phyloP scores from a whole-genome alignment of 352 stramenopile genomes.

The Plasmopara halstedii region DNA sequence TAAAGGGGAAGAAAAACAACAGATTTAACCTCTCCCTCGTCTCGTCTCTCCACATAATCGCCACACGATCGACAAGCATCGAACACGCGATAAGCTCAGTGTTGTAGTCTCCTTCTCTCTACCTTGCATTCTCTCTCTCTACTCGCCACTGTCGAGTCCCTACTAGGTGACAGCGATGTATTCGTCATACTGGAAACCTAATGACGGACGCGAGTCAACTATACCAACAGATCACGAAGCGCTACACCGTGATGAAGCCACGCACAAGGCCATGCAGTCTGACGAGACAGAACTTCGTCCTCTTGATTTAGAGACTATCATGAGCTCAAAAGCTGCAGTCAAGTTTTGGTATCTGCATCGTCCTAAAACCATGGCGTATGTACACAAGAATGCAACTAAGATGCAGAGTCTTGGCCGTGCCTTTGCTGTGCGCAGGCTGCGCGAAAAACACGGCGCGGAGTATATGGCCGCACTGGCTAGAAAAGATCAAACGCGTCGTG shows the following conservation, averaged over 20 bases:
- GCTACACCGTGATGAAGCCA: constrained; percentile 68
- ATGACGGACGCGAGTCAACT: constrained; percentile 59
- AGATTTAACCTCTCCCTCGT: constrained; percentile 9
- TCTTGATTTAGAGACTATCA: constrained; percentile 82
- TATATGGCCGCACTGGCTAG: constrained; percentile 73
- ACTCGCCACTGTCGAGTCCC: constrained; percentile 18
- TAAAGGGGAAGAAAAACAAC: too few relatives aligned
- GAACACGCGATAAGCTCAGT: constrained; percentile 5
- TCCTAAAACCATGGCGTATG: constrained; percentile 85
- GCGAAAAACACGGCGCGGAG: constrained; percentile 67
- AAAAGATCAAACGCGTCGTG: constrained; percentile 52
- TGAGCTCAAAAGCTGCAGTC: constrained; percentile 79
- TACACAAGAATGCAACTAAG: constrained; percentile 85
- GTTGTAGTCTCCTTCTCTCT: background rate
- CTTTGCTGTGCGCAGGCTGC: constrained; percentile 68
- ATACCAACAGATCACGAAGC: constrained; percentile 79
- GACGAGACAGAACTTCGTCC: constrained; percentile 71
- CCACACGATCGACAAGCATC: constrained; percentile 14
- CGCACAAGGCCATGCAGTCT: constrained; percentile 73
- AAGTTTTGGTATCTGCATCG: constrained; percentile 88
- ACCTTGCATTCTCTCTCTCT: constrained; percentile 25
- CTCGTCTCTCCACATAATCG: constrained; percentile 20
- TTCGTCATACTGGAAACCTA: constrained; percentile 81
- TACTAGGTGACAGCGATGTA: constrained; percentile 44
- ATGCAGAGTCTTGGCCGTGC: constrained; percentile 74